Base-by-base conservation (phyloP, 495 filamentous ascomycete species). In the Eremomyces bilateralis region DNA sequence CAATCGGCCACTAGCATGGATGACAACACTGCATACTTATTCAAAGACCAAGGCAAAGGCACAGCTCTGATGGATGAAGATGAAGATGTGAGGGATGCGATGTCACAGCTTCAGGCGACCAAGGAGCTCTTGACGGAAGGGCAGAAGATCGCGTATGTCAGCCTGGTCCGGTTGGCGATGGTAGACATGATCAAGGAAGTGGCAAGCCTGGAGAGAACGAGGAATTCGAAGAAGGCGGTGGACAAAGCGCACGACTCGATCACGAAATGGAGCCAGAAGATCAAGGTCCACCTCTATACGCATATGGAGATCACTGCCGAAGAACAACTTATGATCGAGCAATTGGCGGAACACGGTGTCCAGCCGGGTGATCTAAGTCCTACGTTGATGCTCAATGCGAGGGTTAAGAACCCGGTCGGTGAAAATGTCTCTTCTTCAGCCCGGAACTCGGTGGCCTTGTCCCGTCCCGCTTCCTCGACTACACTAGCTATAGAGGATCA, bases 311-410 rank as follows among this genome's bases (percentile, higher is more conserved):
- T 99, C 45, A 77, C 72, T 46, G 50, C 76, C 16, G 67, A 63
- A 30, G 88, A 99, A 60, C 88, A 99, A 58, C 60, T 99, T 46
- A 99, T 99, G 88, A 94, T 99, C 42, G 88, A 99, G 53, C 90
- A 99, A 53, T 60, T 99, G 39, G 71, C 76, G 10, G 77, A 80
- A 33, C 88, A 99, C 57, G 90, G 84, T 10, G 82, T 99, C 4
- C 57, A 78, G 39, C 76, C 85, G 1, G 55, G 53, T 21, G 88
- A 99, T 53, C 61, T 99, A 18, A 77, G 80, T 0, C 76, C 75
- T 3, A 64, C 77, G 1, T 62, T 99, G 30, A 91, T 94, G 80
- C 73, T 84, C 39, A 94, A 93, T 57, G 68, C 84, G 15, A 64
- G 83, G 31, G 88, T 99, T 20, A 80, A 80, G 48, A 99, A 99